A percentile compares a stretch with the other conserved stretches of the same genome.
Conservation (phyloP, 768 basidiomycete genomes). For the Boletus fagicola region DNA sequence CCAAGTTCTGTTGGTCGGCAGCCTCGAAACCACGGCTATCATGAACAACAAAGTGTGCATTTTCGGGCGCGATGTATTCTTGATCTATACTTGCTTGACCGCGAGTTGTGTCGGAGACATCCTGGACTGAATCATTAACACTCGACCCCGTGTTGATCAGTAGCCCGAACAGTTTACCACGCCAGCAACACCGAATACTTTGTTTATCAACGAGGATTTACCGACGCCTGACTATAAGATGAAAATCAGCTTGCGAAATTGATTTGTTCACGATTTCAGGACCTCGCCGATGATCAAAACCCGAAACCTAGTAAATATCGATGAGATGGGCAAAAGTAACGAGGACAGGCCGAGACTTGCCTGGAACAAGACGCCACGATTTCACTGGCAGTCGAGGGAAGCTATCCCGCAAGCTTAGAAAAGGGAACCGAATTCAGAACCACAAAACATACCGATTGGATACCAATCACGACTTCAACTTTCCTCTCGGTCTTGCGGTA, state of each 20-base stretch:
- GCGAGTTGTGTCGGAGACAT: constrained; percentile 2
- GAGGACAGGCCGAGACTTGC: not conserved
- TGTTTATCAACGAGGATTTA: constrained; percentile 2
- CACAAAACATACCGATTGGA: not conserved
- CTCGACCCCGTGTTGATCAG: not conserved
- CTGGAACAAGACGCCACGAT: not conserved
- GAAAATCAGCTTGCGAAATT: not conserved
- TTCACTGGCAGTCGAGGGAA: not conserved
- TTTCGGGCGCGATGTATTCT: not conserved
- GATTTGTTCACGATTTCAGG: not conserved
- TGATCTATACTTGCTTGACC: constrained; percentile 1
- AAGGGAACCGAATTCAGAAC: no score
- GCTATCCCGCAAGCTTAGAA: not conserved
- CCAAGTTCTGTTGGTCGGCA: not conserved
- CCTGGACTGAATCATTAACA: not conserved
- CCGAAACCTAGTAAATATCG: constrained; percentile 2
- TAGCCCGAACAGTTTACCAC: not conserved
- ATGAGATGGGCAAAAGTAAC: not conserved
- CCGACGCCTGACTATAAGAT: not conserved
- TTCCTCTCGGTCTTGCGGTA: constrained; percentile 1
- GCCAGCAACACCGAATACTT: constrained; percentile 3
- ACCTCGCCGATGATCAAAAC: constrained; percentile 7
- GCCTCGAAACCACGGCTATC: constrained; percentile 7
- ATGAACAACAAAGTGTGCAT: constrained; percentile 5
- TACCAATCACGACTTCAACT: not conserved